Base-by-base conservation (phyloP, 306 rosid species). In the Lotus japonicus region DNA sequence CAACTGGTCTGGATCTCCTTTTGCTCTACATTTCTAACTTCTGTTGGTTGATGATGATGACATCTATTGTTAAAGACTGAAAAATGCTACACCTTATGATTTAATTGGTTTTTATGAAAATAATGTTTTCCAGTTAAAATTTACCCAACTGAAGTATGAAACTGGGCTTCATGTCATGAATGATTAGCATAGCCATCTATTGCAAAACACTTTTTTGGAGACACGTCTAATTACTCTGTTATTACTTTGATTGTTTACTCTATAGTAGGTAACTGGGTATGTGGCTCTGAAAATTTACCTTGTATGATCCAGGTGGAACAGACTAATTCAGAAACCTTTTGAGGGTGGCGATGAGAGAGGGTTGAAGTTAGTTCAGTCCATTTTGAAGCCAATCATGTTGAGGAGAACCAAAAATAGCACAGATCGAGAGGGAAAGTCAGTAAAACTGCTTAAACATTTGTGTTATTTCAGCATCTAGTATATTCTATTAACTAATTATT, bases 261-360 rank as follows among this genome's bases (percentile, higher is more conserved):
- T 48, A 48, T 26, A 3, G 31, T 3, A 4, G 31, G 31, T 26
- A 26, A 26, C 70, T 58, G 28, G 66, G 38, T 68, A 49, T 68
- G 21, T 73, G 66, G 60, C 49, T 57, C 19, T 48, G 50, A 75
- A 79, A 23, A 39, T 57, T 38, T 71, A 3, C 75, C 72, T 62
- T 49, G n/a, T 75, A 11, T 83, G 66, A 58, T 84, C 46, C 71
- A 92, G 98, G 98, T 92, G 98, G 98, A 89, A 92, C 83, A 92
- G 86, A 78, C 96, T 92, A 51, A 77, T 92, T 67, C 98, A 92
- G 79, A 92, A 92, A 73, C 98, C 98, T 73, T 88, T 87, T 69
- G 98, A 92, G 78, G 91, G 92, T 68, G 98, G 98, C 68, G 97
- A 92, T 83, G 96, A 84, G 74, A 89, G 92, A 77, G 95, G 94